A percentile compares a stretch with the other conserved stretches of the same genome.
Conservation (phyloP, 2,329 filamentous ascomycete species). For the Harringtonia lauricola region DNA sequence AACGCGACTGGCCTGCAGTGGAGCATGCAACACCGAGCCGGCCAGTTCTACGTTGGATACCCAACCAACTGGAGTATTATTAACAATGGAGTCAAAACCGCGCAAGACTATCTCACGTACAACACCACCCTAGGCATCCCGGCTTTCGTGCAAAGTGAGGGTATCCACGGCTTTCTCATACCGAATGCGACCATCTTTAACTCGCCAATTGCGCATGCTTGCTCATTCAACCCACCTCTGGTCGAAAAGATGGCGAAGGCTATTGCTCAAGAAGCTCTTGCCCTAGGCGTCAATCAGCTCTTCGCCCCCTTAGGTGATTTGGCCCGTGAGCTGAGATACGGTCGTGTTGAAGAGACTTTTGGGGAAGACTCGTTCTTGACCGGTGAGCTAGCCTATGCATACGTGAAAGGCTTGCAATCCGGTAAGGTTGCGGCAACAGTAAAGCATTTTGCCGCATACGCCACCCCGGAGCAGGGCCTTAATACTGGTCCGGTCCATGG, state of each 20-base stretch:
- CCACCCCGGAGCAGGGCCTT: constrained; percentile 58
- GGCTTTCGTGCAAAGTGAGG: constrained; percentile 62
- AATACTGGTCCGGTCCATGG: constrained; percentile 52
- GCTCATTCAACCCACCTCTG: constrained; percentile 55
- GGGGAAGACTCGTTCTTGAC: constrained; percentile 58
- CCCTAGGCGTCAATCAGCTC: constrained; percentile 61
- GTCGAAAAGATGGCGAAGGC: constrained; percentile 54
- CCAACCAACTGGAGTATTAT: constrained; percentile 37
- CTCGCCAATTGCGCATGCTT: constrained; percentile 61
- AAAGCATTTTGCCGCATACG: constrained; percentile 66
- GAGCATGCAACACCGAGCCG: constrained; percentile 56
- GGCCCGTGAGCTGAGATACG: constrained; percentile 35
- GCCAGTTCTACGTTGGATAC: constrained; percentile 62
- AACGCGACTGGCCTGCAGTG: constrained; percentile 56
- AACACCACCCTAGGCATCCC: constrained; percentile 61
- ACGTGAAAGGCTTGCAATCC: constrained; percentile 47
- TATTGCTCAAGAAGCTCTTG: constrained; percentile 54
- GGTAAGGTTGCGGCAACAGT: constrained; percentile 59
- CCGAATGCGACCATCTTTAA: constrained; percentile 72
- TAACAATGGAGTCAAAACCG: constrained; percentile 38
- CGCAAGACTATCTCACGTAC: constrained; percentile 46
- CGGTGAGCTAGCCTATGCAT: constrained; percentile 55
- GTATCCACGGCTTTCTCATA: constrained; percentile 61
- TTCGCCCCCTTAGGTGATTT: constrained; percentile 58
- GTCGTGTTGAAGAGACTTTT: constrained; percentile 64